Conservation (phyloP, 129 eudicot genomes). For the Calendula officinalis region DNA sequence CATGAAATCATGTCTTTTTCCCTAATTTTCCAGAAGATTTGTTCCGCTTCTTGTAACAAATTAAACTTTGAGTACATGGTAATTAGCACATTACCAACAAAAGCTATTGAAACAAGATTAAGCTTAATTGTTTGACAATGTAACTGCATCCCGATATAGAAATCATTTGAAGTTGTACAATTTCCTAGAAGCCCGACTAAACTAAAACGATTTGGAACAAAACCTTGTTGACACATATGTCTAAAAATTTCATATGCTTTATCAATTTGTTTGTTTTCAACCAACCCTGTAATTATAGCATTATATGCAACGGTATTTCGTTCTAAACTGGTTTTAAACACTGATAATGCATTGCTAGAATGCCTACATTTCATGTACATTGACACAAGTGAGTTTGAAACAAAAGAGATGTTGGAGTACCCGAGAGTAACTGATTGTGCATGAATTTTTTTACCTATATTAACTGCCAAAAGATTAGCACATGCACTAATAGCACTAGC, state of each 20-base stretch:
- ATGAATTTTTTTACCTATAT: conserved; percentile 57
- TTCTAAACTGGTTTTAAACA: conserved; percentile 28
- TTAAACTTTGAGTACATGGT: conserved; percentile 58
- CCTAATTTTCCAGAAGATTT: conserved; percentile 45
- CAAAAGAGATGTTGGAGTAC: conserved; percentile 40
- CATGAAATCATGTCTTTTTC: conserved; percentile 72
- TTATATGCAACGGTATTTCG: conserved; percentile 53
- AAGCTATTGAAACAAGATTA: conserved; percentile 53
- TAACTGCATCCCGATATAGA: conserved; percentile 43
- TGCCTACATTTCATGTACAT: conserved; percentile 72
- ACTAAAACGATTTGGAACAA: conserved; percentile 61
- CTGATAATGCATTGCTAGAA: conserved; percentile 48
- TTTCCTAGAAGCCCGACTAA: conserved; percentile 48
- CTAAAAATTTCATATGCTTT: conserved; percentile 52
- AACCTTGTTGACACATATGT: conserved; percentile 52
- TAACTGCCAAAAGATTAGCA: conserved; percentile 38
- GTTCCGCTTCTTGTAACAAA: conserved; percentile 46
- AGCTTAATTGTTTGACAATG: conserved; percentile 64
- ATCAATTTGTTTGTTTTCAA: conserved; percentile 42
- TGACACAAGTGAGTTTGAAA: conserved; percentile 61
- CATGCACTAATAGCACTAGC: conserved; percentile 72
- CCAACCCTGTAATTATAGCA: conserved; percentile 57
- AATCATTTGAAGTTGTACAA: conserved; percentile 34
- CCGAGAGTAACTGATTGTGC: conserved; percentile 42
- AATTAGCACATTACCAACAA: conserved; percentile 66